phyloP scores from a whole-genome alignment of 805 yeast species.

The Ogataea corticis region DNA sequence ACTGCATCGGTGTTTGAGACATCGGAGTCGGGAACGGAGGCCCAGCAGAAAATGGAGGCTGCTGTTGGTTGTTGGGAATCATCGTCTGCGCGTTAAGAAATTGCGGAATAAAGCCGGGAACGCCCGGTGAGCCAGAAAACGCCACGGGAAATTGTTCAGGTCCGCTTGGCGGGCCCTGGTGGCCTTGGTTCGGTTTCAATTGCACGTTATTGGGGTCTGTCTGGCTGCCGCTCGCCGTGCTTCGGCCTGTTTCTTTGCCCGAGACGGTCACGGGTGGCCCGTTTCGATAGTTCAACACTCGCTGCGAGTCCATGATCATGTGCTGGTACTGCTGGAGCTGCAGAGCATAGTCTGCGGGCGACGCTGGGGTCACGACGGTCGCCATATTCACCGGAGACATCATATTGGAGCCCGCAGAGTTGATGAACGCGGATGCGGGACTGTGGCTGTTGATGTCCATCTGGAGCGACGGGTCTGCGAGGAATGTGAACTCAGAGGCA shows the following conservation, averaged over 20 bases:
- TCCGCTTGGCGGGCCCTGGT: neutral
- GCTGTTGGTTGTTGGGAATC: constrained; percentile 11
- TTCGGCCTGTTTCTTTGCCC: neutral
- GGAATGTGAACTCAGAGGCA: constrained; percentile 30
- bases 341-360: constrained; percentile 34
- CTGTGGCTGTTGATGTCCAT: constrained; percentile 17
- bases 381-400: constrained; percentile 29
- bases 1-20: constrained; percentile 5
- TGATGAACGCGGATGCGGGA: constrained; percentile 18
- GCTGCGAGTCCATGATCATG: constrained; percentile 32
- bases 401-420: constrained; percentile 19
- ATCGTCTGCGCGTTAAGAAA: constrained; percentile 17
- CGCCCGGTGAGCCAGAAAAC: constrained; percentile 1
- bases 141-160: neutral
- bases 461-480: constrained; percentile 20
- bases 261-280: neutral
- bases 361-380: constrained; percentile 23
- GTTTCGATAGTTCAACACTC: constrained; percentile 20
- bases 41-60: constrained; percentile 7
- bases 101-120: constrained; percentile 14
- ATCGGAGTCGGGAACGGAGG: neutral
- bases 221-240: neutral
- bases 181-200: neutral
- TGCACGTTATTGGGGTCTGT: neutral
- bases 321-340: constrained; percentile 37